Base-by-base conservation (phyloP, 345 rosid genomes). In the Lagerstroemia speciosa region DNA sequence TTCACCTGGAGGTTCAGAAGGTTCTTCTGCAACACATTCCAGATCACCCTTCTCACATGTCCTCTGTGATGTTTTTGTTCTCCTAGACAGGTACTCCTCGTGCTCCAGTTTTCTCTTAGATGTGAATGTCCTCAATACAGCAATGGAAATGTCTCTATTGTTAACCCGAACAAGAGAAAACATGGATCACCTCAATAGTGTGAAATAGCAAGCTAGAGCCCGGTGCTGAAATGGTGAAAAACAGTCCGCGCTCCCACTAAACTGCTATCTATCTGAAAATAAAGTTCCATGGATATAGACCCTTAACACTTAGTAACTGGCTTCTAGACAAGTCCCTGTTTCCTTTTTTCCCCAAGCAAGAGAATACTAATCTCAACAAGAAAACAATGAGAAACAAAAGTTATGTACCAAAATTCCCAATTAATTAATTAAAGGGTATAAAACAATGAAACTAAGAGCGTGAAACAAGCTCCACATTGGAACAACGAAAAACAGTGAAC, bases 111-210 rank as follows among this genome's bases (percentile, higher is more conserved):
- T 80, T 66, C 82, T 83, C 68, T 81, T 89, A 5, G 86, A 81
- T 73, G 89, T 74, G 68, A 86, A 94, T 62, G 86, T 74, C 84
- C 99, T 85, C 65, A 91, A 69, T 22, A 94, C 96, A 74, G 97
- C 97, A 77, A 94, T 80, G 6, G 97, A 94, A 67, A 94, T 76
- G 76, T 91, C 99, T 72, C 97, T 85, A 64, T 91, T 94, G 81
- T 94, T 88, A 43, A 94, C 97, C 99, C 91, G 80, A 70, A 48
- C 33, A 78, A 70, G 43, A 36, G 12, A 69, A 14, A 72, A 38
- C 31, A n/a, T 12, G 31, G 1, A 65, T 38, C 48, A 27, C 32
- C 29, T 40, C 31, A 38, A 17, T 38, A 64, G 7, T 26, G 16
- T 8, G 7, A 65, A 19, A 2, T 2, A 9, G 8, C 27, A 26